Conservation (phyloP, 306 rosid species). For the Bauhinia variegata region DNA sequence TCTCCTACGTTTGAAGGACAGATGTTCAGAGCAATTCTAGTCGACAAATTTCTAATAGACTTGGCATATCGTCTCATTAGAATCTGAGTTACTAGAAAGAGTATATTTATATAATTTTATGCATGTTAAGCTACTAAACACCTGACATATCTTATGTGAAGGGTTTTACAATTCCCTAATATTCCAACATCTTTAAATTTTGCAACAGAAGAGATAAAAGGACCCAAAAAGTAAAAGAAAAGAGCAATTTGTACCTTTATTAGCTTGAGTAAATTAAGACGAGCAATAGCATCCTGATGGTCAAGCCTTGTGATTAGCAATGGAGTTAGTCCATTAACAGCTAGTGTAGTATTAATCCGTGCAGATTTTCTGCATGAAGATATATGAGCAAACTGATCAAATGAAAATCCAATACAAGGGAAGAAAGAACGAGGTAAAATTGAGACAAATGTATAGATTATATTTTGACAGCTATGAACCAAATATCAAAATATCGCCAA, state of each 20-base stretch:
- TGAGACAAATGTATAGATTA: slow-evolving; percentile 8
- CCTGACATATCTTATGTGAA: not conserved
- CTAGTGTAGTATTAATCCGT: slow-evolving; percentile 92
- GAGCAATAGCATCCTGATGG: slow-evolving; percentile 99
- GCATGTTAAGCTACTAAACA: not conserved
- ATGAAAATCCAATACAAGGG: slow-evolving; percentile 22
- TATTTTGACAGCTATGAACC: not conserved
- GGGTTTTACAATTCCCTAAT: not conserved
- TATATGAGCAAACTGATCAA: slow-evolving; percentile 15
- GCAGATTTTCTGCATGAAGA: slow-evolving; percentile 82
- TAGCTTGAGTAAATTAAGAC: slow-evolving; percentile 94
- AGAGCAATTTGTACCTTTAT: slow-evolving; percentile 64
- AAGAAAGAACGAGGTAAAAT: not conserved
- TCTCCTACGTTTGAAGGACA: not conserved
- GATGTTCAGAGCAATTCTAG: not conserved
- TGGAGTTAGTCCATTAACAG: slow-evolving; percentile 95
- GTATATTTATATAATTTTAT: not conserved
- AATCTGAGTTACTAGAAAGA: not conserved
- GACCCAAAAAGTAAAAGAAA: not conserved
- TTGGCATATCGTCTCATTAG: slow-evolving; percentile 1
- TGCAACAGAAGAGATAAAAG: not conserved
- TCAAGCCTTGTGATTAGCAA: slow-evolving; percentile 91
- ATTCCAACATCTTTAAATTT: not conserved
- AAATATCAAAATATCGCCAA: not conserved
- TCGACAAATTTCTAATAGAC: slow-evolving; percentile 13